A percentile compares a stretch with the other conserved stretches of the same genome.
Evolutionary conservation across 2,329 filamentous ascomycete species (phyloP).

Genomic region (Davidsoniella australis): DNA sequence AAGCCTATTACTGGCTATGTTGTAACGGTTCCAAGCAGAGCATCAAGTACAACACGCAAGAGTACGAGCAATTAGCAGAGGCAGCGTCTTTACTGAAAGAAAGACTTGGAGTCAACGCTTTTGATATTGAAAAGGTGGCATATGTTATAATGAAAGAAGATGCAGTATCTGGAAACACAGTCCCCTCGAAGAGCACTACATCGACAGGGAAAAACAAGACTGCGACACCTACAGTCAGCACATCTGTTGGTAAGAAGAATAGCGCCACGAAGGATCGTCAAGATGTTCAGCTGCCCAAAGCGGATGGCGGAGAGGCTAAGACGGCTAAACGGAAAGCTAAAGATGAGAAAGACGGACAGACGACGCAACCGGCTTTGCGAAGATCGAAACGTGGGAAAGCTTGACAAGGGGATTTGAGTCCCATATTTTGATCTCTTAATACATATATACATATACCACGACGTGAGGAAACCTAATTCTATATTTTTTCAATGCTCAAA

Average conservation of each 20-base stretch:
- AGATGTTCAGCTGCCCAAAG: too few relatives aligned
- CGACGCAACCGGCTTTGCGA: constrained; percentile 1
- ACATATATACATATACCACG: too few relatives aligned
- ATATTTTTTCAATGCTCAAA: too few relatives aligned
- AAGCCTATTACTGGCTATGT: constrained; percentile 57
- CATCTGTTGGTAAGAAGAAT: constrained; percentile 1
- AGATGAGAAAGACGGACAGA: not conserved
- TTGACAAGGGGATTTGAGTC: not conserved
- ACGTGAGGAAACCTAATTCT: too few relatives aligned
- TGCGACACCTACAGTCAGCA: too few relatives aligned
- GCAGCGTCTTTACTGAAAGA: constrained; percentile 26
- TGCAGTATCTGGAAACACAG: not conserved
- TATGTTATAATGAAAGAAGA: constrained; percentile 29
- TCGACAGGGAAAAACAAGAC: constrained; percentile 13
- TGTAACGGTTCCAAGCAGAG: constrained; percentile 30
- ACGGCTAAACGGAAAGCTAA: not conserved
- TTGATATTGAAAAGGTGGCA: constrained; percentile 53
- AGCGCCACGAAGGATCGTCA: not conserved
- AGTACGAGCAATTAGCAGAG: constrained; percentile 42
- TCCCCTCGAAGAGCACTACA: not conserved
- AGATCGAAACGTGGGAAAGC: constrained; percentile 8
- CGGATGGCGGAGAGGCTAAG: not conserved
- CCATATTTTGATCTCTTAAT: too few relatives aligned
- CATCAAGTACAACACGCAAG: constrained; percentile 54
- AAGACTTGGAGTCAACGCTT: constrained; percentile 36